Conservation (phyloP, 83 land plant genomes). For the Picea engelmannii region DNA sequence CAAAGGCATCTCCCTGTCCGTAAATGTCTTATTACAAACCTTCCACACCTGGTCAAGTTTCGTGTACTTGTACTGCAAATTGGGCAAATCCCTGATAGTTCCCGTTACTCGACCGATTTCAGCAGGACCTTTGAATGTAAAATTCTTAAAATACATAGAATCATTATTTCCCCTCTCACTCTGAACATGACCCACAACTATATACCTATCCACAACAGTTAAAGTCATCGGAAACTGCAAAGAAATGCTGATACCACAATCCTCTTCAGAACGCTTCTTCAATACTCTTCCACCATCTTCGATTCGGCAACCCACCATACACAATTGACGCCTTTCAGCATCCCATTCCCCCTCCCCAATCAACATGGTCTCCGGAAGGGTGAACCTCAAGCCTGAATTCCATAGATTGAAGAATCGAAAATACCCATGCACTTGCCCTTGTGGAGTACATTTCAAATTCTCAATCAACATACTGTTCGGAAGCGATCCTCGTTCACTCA, state of each 20-base stretch:
- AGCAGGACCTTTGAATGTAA: conserved; percentile 25
- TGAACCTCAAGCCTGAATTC: background rate
- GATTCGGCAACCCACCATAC: conserved; percentile 46
- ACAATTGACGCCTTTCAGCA: conserved; percentile 38
- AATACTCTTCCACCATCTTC: conserved; percentile 17
- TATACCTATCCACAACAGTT: conserved; percentile 32
- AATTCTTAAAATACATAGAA: conserved; percentile 34
- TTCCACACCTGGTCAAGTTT: conserved; percentile 23
- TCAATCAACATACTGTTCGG: conserved; percentile 22
- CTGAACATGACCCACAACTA: conserved; percentile 47
- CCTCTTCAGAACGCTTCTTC: conserved; percentile 25
- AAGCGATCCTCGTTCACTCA: background rate
- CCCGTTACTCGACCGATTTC: background rate
- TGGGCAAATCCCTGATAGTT: background rate
- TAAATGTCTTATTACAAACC: conserved; percentile 14
- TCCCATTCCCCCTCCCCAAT: conserved; percentile 68
- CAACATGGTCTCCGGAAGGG: conserved; percentile 29
- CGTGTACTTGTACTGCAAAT: conserved; percentile 51
- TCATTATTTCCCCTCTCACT: conserved; percentile 28
- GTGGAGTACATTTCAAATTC: conserved; percentile 27
- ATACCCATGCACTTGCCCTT: conserved; percentile 32
- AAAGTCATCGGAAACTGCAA: conserved; percentile 37
- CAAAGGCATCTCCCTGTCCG: background rate
- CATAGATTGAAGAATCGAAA: conserved; percentile 28
- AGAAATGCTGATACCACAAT: conserved; percentile 43